These are phyloP conservation scores for Spizellomyces punctatus DNA, from an alignment of 192 early-diverging fungal species.

Conservation along the genomic window DNA sequence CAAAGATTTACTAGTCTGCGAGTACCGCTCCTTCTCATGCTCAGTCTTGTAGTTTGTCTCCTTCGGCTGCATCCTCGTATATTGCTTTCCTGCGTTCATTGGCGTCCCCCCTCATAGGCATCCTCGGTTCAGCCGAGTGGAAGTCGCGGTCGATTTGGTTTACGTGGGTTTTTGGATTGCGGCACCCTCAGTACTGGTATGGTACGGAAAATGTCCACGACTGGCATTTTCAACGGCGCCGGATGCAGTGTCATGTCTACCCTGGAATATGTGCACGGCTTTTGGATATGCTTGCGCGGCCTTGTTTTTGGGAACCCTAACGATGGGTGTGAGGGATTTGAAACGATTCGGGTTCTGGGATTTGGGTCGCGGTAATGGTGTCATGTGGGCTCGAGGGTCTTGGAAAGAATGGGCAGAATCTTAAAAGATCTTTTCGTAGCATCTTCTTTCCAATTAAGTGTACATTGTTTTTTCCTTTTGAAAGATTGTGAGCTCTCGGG, in stretches of 20 bases:
- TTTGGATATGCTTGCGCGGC: slow-evolving; percentile 43
- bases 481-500: no score
- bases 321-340: slow-evolving; percentile 44
- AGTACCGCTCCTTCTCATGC: not conserved
- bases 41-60: slow-evolving; percentile 44
- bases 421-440: not conserved
- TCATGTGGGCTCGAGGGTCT: slow-evolving; percentile 35
- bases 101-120: slow-evolving; percentile 49
- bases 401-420: slow-evolving; percentile 38
- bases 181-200: slow-evolving; percentile 36
- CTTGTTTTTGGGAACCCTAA: slow-evolving; percentile 35
- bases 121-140: slow-evolving; percentile 48
- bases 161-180: slow-evolving; percentile 44
- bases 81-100: slow-evolving; percentile 47
- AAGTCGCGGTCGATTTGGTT: slow-evolving; percentile 42
- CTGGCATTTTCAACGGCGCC: slow-evolving; percentile 12
- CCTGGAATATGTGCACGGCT: slow-evolving; percentile 44
- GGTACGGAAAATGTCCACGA: slow-evolving; percentile 36
- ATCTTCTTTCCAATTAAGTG: not conserved
- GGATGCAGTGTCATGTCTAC: slow-evolving; percentile 13
- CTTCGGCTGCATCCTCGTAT: slow-evolving; percentile 49
- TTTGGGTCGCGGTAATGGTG: slow-evolving; percentile 26
- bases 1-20: not conserved
- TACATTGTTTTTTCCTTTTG: no score
- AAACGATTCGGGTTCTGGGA: slow-evolving; percentile 28